These are phyloP conservation scores for Dioscorea alata DNA, from an alignment of 106 monocot species.

Conservation along the genomic window DNA sequence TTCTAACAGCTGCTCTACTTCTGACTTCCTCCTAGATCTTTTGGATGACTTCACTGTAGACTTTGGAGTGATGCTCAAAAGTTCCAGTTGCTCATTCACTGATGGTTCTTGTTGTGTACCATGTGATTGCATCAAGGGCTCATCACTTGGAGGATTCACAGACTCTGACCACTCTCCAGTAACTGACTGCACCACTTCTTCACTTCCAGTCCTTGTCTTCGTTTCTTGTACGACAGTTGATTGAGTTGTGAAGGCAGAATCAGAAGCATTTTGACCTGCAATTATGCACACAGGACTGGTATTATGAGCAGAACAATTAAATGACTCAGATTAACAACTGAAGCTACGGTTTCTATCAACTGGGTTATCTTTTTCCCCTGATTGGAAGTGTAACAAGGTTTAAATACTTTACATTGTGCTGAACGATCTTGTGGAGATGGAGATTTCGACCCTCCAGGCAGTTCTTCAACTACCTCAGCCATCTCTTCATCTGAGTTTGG, in stretches of 20 bases:
- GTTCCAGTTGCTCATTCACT: background rate
- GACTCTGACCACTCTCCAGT: background rate
- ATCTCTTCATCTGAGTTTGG: slow-evolving; percentile 1
- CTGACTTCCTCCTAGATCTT: background rate
- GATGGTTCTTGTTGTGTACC: background rate
- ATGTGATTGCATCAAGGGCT: background rate
- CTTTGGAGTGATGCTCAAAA: background rate
- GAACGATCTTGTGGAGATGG: background rate
- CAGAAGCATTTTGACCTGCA: background rate
- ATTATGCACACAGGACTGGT: too few relatives aligned
- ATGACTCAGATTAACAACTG: too few relatives aligned
- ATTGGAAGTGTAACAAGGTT: background rate
- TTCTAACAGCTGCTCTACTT: background rate
- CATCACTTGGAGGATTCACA: background rate
- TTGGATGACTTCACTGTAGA: background rate
- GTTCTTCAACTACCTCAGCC: background rate
- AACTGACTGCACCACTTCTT: background rate
- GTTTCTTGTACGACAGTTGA: background rate
- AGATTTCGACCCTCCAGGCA: background rate
- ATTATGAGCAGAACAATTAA: too few relatives aligned
- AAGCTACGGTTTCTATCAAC: background rate
- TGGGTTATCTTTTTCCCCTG: background rate
- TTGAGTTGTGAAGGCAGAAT: background rate
- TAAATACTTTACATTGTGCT: background rate
- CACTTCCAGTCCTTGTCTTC: background rate